Evolutionary conservation across 73 alveolate species (phyloP), one percentile per base, ranked within the genome.

Genomic region (Tetrahymena borealis): DNA sequence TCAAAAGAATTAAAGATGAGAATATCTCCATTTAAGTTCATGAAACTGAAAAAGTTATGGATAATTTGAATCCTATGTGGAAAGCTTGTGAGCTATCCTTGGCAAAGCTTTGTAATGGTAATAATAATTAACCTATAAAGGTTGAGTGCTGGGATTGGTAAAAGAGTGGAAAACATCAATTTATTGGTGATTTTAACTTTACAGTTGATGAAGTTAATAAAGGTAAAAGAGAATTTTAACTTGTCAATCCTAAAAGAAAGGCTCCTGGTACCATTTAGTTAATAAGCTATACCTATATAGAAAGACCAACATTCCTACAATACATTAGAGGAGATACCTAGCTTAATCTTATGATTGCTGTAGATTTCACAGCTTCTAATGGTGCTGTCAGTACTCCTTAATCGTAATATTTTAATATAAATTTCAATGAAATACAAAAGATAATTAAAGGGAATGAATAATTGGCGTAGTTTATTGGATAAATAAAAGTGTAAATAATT

Each of bases 301-400:
- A 96, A 90, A 95, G 38, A 93, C 97, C 96, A 40, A 36, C 93
- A 24, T 97, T 98, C 79, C 42, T 94, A 79, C 96, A 96, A 38
- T 97, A 94, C 18, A 77, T 96, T 39, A 95, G 98, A 96, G 92
- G 94, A 35, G 78, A 33, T 37, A 78, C 38, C 94, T 94, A 94
- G 28, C 90, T 98, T 8, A 94, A 93, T 43, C 37, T 97, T 79
- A 91, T 96, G 36, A 96, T 97, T 15, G 99, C 99, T 32, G 96
- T 98, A 38, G 99, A 98, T 93, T 98, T 97, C 78, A 98, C 99
- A 38, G 98, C 96, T 12, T 96, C 99, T 38, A 98, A 98, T 96
- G 98, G 98, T 32, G 97, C 95, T 35, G 94, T 94, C 18, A 41
- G 90, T 24, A 78, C 95, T 38, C 97, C 95, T 40, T 35, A 39